Evolutionary conservation across 2,329 filamentous ascomycete genomes (phyloP).

Genomic region (Diaporthe eres): DNA sequence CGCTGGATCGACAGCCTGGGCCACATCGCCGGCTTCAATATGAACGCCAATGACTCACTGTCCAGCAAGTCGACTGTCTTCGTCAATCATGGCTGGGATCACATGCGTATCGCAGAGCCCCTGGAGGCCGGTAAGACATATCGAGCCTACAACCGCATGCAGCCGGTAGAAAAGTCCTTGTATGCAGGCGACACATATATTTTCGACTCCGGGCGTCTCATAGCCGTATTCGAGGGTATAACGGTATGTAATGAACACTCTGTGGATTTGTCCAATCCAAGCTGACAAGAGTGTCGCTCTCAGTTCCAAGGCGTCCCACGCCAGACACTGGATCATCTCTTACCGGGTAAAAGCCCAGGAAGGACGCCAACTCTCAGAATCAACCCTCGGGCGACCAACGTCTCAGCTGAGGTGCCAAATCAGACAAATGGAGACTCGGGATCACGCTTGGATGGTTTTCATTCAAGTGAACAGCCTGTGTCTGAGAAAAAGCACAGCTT

Average conservation of each 20-base stretch:
- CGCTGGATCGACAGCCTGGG: constrained; percentile 13
- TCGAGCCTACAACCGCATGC: constrained; percentile 10
- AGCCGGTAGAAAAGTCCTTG: not conserved
- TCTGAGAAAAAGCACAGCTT: not conserved
- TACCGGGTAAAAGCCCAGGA: not conserved
- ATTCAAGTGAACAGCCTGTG: not conserved
- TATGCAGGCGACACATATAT: constrained; percentile 27
- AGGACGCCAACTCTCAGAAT: not conserved
- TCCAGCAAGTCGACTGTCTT: not conserved
- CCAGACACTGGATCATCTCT: not conserved
- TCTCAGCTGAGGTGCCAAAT: not conserved
- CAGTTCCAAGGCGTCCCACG: constrained; percentile 15
- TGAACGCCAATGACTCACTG: constrained; percentile 27
- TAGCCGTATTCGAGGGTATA: constrained; percentile 15
- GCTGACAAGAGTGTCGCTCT: not conserved
- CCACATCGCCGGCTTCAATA: constrained; percentile 32
- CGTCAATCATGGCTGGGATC: constrained; percentile 31
- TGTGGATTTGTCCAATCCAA: not conserved
- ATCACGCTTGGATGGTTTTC: not conserved
- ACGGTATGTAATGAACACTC: not conserved
- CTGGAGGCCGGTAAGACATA: not conserved
- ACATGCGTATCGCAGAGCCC: not conserved
- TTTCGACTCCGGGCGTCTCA: not conserved
- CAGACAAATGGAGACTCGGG: too few relatives aligned
- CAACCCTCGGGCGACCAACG: not conserved